Evolutionary conservation across 306 rosid species (phyloP).

Genomic region (Prunus padus): DNA sequence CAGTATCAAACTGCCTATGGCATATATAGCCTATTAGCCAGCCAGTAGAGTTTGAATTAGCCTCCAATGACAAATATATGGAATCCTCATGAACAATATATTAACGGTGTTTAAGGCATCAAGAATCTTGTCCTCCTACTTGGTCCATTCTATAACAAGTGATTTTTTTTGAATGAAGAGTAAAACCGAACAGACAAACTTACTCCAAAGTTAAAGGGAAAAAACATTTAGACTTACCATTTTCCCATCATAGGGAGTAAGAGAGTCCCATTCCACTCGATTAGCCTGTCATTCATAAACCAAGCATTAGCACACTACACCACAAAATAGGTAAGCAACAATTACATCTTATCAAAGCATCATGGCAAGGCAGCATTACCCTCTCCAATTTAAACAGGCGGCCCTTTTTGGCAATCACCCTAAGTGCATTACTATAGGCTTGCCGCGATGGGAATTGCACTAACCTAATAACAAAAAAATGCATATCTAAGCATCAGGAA

Average conservation of each 20-base stretch:
- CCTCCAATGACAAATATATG: not conserved
- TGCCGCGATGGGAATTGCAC: conserved; percentile 52
- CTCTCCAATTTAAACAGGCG: conserved; percentile 57
- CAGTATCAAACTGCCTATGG: not conserved
- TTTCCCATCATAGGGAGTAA: conserved; percentile 63
- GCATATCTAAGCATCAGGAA: not conserved
- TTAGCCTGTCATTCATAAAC: conserved; percentile 45
- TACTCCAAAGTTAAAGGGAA: not conserved
- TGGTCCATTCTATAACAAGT: not conserved
- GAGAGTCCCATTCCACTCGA: conserved; percentile 58
- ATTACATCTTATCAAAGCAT: conserved; percentile 9
- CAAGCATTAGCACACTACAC: conserved; percentile 1
- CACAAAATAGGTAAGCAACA: not conserved
- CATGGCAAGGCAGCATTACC: conserved; percentile 47
- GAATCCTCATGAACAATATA: not conserved
- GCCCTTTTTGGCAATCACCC: conserved; percentile 33
- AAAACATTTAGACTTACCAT: conserved; percentile 48
- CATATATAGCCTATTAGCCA: not conserved
- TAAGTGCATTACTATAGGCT: conserved; percentile 40
- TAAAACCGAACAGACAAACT: not conserved
- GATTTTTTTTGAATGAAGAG: not conserved
- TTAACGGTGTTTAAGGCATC: not conserved
- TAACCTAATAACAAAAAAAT: conserved; percentile 51
- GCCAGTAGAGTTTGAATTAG: not conserved
- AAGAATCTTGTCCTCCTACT: not conserved